phyloP scores from a whole-genome alignment of 306 rosid species.

The Prunus mira region DNA sequence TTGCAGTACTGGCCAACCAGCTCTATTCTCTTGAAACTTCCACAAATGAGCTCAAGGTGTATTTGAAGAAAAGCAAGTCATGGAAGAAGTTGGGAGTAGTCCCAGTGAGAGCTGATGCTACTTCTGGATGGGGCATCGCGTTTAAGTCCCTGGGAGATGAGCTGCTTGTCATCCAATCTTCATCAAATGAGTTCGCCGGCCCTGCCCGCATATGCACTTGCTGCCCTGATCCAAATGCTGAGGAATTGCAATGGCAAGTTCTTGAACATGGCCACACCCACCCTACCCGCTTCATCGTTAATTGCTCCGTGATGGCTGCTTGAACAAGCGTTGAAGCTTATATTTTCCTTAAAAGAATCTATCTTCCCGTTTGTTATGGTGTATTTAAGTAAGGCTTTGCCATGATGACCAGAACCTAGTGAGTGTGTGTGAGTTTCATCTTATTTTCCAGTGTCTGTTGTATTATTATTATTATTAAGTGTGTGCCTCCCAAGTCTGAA shows the following conservation, averaged over 20 bases:
- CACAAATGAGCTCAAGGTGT: conserved; percentile 65
- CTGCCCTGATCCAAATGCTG: conserved; percentile 49
- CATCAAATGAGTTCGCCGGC: conserved; percentile 19
- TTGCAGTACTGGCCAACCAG: conserved; percentile 65
- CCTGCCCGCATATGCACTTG: conserved; percentile 52
- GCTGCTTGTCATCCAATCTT: conserved; percentile 68
- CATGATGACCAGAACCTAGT: neutral
- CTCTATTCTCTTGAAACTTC: conserved; percentile 59
- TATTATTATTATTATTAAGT: neutral
- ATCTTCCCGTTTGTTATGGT: neutral
- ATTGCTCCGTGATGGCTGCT: conserved; percentile 77
- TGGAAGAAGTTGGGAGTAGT: conserved; percentile 68
- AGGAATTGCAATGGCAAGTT: conserved; percentile 56
- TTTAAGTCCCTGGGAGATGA: conserved; percentile 75
- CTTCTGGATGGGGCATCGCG: conserved; percentile 81
- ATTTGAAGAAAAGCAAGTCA: conserved; percentile 39
- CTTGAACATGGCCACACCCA: conserved; percentile 42
- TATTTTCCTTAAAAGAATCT: too few relatives aligned
- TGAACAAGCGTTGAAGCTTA: conserved; percentile 18
- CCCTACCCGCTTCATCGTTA: conserved; percentile 56
- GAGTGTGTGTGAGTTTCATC: neutral
- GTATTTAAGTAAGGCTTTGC: conserved; percentile 1
- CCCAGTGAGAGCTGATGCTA: conserved; percentile 64
- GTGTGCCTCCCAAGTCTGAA: neutral
- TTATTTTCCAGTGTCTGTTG: neutral